Conservation (phyloP, 2,329 filamentous ascomycete species). For the Aureobasidium vineae region DNA sequence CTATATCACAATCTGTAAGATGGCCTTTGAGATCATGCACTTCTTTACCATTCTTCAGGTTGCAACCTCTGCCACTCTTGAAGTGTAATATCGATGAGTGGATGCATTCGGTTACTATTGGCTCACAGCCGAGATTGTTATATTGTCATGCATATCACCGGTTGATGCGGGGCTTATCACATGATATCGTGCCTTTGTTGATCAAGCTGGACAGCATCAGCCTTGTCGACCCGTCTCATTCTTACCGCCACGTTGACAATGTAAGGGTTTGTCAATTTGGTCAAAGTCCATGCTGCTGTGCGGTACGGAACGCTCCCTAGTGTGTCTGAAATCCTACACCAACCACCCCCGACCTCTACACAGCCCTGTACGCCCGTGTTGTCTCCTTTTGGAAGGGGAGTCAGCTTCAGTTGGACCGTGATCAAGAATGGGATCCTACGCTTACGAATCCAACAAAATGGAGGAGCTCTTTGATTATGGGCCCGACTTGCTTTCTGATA, state of each 20-base stretch:
- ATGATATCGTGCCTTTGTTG: conserved; percentile 10
- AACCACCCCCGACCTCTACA: conserved; percentile 3
- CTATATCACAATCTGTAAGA: not conserved
- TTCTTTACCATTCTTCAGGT: not conserved
- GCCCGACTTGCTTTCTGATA: conserved; percentile 13
- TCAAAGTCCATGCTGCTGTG: conserved; percentile 10
- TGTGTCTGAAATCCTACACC: conserved; percentile 10
- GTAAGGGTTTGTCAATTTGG: not conserved
- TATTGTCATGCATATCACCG: conserved; percentile 24
- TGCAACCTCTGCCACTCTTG: not conserved
- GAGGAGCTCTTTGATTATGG: conserved; percentile 12
- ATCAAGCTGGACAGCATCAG: conserved; percentile 16
- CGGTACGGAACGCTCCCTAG: conserved; percentile 25
- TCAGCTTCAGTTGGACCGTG: conserved; percentile 10
- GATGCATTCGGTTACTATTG: not conserved
- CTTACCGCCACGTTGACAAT: conserved; percentile 17
- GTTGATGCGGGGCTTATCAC: conserved; percentile 25
- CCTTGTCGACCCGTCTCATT: conserved; percentile 15
- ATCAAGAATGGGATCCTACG: conserved; percentile 19
- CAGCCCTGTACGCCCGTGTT: conserved; percentile 22
- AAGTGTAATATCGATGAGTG: not conserved
- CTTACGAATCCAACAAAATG: conserved; percentile 25
- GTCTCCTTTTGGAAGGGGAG: not conserved
- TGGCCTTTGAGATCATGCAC: not conserved
- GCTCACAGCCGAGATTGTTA: conserved; percentile 7